A percentile compares a stretch with the other conserved stretches of the same genome.
Conservation (phyloP, 2,329 filamentous ascomycete genomes). For the Calonectria pteridis region DNA sequence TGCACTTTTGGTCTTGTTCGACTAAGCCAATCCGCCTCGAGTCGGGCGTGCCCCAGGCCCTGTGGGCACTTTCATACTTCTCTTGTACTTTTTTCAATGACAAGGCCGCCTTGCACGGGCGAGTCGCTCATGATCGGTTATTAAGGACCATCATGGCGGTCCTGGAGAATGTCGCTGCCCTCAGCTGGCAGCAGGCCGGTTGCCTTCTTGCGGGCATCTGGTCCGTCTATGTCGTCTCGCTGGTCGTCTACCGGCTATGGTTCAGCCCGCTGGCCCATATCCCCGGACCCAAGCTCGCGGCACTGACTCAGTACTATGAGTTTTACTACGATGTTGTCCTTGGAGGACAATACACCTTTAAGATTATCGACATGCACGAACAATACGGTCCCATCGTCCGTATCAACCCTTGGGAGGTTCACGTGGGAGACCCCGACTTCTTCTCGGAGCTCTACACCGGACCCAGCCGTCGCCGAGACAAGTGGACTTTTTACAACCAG, state of each 20-base stretch:
- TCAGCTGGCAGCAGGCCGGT: slow-evolving; percentile 42
- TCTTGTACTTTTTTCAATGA: slow-evolving; percentile 40
- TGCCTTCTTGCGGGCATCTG: slow-evolving; percentile 43
- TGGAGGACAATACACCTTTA: slow-evolving; percentile 56
- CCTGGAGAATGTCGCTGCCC: slow-evolving; percentile 36
- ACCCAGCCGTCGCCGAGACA: slow-evolving; percentile 47
- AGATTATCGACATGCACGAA: slow-evolving; percentile 56
- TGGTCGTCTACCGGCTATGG: slow-evolving; percentile 50
- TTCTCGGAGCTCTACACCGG: slow-evolving; percentile 54
- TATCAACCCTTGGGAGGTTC: slow-evolving; percentile 56
- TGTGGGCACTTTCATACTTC: slow-evolving; percentile 27
- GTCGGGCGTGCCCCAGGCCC: slow-evolving; percentile 42
- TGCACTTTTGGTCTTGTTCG: slow-evolving; percentile 25
- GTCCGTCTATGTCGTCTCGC: slow-evolving; percentile 45
- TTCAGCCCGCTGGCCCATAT: slow-evolving; percentile 55
- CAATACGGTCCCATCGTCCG: slow-evolving; percentile 57
- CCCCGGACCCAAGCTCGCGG: slow-evolving; percentile 55
- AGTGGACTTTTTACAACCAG: slow-evolving; percentile 52
- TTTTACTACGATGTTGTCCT: slow-evolving; percentile 59
- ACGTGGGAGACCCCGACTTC: slow-evolving; percentile 54
- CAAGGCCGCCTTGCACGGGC: slow-evolving; percentile 42
- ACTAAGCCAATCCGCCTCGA: slow-evolving; percentile 38
- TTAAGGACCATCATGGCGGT: slow-evolving; percentile 44
- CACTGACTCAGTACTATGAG: slow-evolving; percentile 55
- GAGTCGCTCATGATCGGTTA: slow-evolving; percentile 43